Base-by-base conservation (phyloP, 2,329 filamentous ascomycete genomes). In the Ceratocystis diversiconidia region DNA sequence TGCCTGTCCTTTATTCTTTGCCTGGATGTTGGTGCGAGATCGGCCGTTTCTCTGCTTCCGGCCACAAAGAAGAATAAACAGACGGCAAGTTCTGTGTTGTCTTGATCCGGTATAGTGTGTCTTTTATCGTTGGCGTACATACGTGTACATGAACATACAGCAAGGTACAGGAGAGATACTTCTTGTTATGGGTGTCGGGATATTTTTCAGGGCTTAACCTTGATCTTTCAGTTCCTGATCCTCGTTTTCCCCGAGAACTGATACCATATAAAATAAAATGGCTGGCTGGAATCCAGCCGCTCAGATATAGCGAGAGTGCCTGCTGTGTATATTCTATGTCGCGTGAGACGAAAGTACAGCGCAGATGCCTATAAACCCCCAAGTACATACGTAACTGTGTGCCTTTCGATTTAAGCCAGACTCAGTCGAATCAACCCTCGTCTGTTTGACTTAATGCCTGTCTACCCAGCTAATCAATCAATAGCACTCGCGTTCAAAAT, bases 401-500 rank as follows among this genome's bases (percentile, higher is more conserved):
- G 43, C 8, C 46, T 50, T 22, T 22, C n/a, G n/a, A 22, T 7
- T 50, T 50, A 1, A 22, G n/a, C 17, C n/a, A 50, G 6, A 46
- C 43, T 6, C 4, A 2, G 19, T 15, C 3, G 1, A 15, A 5
- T 22, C 19, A 3, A 52, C 22, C 8, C 8, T 52, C 3, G 22
- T 32, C 30, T 41, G 36, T 0, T 41, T 41, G 36, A 15, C 12
- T 41, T 15, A 41, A 36, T 41, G 36, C 32, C 32, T 10, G 32
- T 12, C 36, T 41, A 41, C 12, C 36, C n/a, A 43, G 41, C 60
- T 62, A 62, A 62, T 62, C 60, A 48, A 62, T 62, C 60, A 48
- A 25, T 46, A 25, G 32, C 41, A 48, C 60, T 46, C 60, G 60
- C 25, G 60, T 32, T 62, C 22, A 62, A 48, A 62, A 48, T 62